phyloP scores from a whole-genome alignment of 192 early-diverging fungal species.

The Backusella sp. region DNA sequence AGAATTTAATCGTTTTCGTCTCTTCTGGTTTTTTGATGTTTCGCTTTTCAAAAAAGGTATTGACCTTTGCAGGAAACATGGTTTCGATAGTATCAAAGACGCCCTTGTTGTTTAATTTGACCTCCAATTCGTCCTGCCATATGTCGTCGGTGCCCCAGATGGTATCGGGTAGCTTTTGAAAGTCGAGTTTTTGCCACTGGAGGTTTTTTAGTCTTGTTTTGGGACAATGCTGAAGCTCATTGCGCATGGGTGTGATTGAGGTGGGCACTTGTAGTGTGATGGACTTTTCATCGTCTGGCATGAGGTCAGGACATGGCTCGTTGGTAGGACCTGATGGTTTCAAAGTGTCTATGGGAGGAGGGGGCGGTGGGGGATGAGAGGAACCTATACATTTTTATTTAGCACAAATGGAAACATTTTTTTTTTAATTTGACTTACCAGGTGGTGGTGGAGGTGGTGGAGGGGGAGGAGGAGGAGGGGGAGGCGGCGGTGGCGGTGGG shows the following conservation, averaged over 20 bases:
- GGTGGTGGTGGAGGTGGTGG: slow-evolving; percentile 44
- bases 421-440: background rate
- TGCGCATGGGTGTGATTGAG: slow-evolving; percentile 16
- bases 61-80: slow-evolving; percentile 66
- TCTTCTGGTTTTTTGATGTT: slow-evolving; percentile 38
- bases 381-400: background rate
- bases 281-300: background rate
- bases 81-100: slow-evolving; percentile 64
- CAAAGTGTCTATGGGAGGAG: slow-evolving; percentile 15
- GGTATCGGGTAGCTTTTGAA: slow-evolving; percentile 17
- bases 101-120: slow-evolving; percentile 41
- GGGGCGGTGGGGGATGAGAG: slow-evolving; percentile 36
- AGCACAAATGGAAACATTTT: background rate
- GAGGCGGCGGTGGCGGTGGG: slow-evolving; percentile 18
- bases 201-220: slow-evolving; percentile 31
- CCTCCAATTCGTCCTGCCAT: slow-evolving; percentile 23
- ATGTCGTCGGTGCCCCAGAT: slow-evolving; percentile 19
- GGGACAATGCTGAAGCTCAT: slow-evolving; percentile 32
- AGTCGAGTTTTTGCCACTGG: slow-evolving; percentile 38
- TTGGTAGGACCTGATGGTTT: no score
- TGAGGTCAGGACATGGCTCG: background rate
- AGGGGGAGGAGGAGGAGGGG: slow-evolving; percentile 30
- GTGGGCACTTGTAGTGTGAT: background rate
- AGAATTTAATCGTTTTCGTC: slow-evolving; percentile 54
- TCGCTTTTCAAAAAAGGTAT: slow-evolving; percentile 40